Base-by-base conservation (phyloP, 148 eudicot species). In the Linanthus parryae region DNA sequence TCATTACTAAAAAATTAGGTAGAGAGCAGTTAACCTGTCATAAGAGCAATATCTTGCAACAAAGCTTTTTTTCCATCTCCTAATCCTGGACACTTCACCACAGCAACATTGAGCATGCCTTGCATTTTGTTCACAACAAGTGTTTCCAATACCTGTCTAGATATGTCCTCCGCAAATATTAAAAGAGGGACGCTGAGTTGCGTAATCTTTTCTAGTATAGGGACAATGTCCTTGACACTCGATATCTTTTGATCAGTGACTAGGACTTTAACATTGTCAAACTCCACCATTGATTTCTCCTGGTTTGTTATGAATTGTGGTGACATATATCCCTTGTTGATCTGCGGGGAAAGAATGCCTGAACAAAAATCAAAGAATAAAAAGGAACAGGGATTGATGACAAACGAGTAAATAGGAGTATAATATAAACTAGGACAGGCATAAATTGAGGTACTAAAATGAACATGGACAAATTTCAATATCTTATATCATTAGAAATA, bases 301-400 rank as follows among this genome's bases (percentile, higher is more conserved):
- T 62, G 78, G 61, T 92, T 87, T 16, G 90, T 92, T 41, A 92
- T 56, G 47, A 87, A 92, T 37, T 76, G 79, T n/a, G 82, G 81
- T n/a, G 96, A 92, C 75, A 92, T 81, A 63, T 87, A 92, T 19
- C 98, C 98, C 79, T 84, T 87, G 75, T 86, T 90, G 25, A 92
- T 71, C 98, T 92, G 90, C 55, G 65, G 23, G 69, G 71, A 58
- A 72, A 73, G 50, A 66, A 52, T 59, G 58, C 65, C 75, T 58
- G 65, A 71, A 60, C 48, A 64, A 26, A 65, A 57, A 61, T 74
- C 38, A 59, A 56, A 51, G 28, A 61, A 26, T 29, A 48, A 55
- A 57, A 10, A 33, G 47, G 38, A 43, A 36, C 29, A 63, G 22
- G 46, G 38, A 43, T 22, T 24, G 43, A 31, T 16, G 33, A 34